phyloP scores from a whole-genome alignment of 192 early-diverging fungal species.

The Rhizophagus sp. region DNA sequence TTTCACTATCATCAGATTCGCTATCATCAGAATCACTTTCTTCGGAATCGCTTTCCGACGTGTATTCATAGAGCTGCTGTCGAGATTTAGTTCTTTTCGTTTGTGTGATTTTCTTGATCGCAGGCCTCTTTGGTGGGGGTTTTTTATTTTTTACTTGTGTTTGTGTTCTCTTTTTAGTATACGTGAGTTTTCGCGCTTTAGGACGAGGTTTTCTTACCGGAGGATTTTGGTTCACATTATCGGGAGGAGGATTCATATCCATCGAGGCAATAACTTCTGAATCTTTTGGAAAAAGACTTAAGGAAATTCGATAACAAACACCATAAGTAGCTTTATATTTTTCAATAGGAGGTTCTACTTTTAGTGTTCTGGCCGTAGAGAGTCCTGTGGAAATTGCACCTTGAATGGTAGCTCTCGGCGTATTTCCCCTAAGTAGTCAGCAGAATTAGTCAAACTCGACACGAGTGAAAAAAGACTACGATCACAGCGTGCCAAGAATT shows the following conservation, averaged over 20 bases:
- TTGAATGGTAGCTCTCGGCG: slow-evolving; percentile 51
- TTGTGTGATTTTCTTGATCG: not conserved
- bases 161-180: not conserved
- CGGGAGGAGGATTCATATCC: not conserved
- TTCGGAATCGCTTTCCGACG: not conserved
- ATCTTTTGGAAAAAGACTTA: slow-evolving; percentile 29
- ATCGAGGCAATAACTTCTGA: not conserved
- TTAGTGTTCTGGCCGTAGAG: slow-evolving; percentile 36
- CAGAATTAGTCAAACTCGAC: slow-evolving; percentile 21
- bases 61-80: not conserved
- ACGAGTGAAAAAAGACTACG: not conserved
- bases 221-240: not conserved
- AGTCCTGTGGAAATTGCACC: slow-evolving; percentile 50
- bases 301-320: slow-evolving; percentile 43
- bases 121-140: not conserved
- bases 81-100: slow-evolving; percentile 2
- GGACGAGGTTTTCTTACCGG: not conserved
- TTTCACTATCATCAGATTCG: not conserved
- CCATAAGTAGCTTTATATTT: slow-evolving; percentile 36
- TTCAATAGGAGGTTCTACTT: slow-evolving; percentile 42
- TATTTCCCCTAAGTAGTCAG: slow-evolving; percentile 43
- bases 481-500: slow-evolving; percentile 13
- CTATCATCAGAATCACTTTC: not conserved
- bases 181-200: not conserved
- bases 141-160: not conserved